A percentile compares a stretch with the other conserved stretches of the same genome.
These are phyloP conservation scores for Gyromitra esculenta DNA, from an alignment of 2,329 filamentous ascomycete genomes.

Conservation along the genomic window DNA sequence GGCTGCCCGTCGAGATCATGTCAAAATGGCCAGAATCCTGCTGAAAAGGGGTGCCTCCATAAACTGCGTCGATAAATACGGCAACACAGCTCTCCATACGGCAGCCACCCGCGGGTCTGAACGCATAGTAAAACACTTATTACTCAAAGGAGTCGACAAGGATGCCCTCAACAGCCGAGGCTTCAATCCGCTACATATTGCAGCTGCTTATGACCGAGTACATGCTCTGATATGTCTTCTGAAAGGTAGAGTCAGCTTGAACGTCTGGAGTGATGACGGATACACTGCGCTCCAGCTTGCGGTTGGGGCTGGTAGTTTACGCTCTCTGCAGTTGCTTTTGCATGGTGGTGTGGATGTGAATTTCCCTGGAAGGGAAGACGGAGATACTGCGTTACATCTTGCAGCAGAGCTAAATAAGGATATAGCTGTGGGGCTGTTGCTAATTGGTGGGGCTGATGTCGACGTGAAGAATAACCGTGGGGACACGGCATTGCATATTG, in stretches of 20 bases:
- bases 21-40: neutral
- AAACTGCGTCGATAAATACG: neutral
- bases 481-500: conserved; percentile 8
- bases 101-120: neutral
- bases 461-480: neutral
- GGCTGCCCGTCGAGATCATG: neutral
- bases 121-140: neutral
- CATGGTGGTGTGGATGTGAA: neutral
- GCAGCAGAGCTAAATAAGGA: neutral
- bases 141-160: neutral
- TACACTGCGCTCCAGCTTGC: neutral
- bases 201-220: neutral
- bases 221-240: neutral
- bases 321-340: neutral
- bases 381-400: conserved; percentile 5
- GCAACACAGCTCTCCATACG: conserved; percentile 4
- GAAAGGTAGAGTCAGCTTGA: neutral
- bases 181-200: conserved; percentile 4
- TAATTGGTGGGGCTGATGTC: neutral
- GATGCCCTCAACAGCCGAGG: neutral
- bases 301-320: neutral
- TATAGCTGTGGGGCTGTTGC: neutral
- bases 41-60: neutral
- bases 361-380: neutral
- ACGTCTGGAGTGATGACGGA: neutral